Base-by-base conservation (phyloP, 2,329 filamentous ascomycete species). In the Macroventuria anomochaeta region DNA sequence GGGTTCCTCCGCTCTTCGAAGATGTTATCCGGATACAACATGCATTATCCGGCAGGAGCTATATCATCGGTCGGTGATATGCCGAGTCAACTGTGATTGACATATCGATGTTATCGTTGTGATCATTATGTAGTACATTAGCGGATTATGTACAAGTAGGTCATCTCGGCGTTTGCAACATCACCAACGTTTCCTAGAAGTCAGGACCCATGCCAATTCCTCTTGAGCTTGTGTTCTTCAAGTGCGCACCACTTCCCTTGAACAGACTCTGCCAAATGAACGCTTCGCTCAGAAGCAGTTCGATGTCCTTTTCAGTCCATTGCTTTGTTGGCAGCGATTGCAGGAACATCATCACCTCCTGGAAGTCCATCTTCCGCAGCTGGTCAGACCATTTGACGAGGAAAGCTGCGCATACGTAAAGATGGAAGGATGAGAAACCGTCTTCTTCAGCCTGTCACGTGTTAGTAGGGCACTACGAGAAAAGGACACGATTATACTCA, bases 341-440 rank as follows among this genome's bases (percentile, higher is more conserved):
- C 48, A 99, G 79, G 72, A 99, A 99, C 93, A 99, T 99, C 93
- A 99, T 97, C 55, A 96, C 88, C 75, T 97, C 93, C 79, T 97
- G 85, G 63, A 97, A 97, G 74, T 99, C 95, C 93, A 97, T 97
- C 75, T 92, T 95, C 57, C 93, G 84, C 38, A 99, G 83, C 73
- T 96, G 91, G 63, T 95, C 89, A 6, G 93, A 96, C 96, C 96
- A 99, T 75, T 99, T 99, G 46, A 97, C 95, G 21, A 99, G 81
- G 72, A 99, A 97, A 5, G 95, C 95, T 20, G 95, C 95, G 75
- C 96, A 99, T 32, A 99, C 95, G 73, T 99, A 99, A 54, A 99
- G 85, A 73, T 99, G 95, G 74, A 99, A 99, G 69, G 96, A 91
- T 3, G 93, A 97, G 77, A 99, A 99, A 41, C 95, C 96, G 78